phyloP scores from a whole-genome alignment of 495 filamentous ascomycete genomes.

The Neurospora sp. region DNA sequence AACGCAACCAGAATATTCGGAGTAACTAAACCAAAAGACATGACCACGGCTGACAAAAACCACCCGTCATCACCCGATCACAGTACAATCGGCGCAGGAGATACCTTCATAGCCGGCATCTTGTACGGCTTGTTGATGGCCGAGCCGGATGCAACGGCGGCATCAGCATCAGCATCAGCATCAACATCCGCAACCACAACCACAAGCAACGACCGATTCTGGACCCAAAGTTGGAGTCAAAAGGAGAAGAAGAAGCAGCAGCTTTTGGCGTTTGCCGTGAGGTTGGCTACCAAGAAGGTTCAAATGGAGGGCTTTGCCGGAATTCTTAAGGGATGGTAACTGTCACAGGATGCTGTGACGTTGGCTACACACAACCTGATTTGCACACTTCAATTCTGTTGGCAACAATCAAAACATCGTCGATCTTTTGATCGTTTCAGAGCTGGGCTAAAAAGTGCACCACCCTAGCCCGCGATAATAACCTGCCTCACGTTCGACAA shows the following conservation, averaged over 20 bases:
- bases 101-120: slow-evolving; percentile 67
- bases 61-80: background rate
- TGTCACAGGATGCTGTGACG: no score
- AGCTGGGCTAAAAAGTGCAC: no score
- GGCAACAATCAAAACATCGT: no score
- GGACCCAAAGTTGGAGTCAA: slow-evolving; percentile 31
- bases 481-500: no score
- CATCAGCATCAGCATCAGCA: background rate
- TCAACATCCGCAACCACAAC: background rate
- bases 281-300: slow-evolving; percentile 58
- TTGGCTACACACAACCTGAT: no score
- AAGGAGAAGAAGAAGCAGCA: slow-evolving; percentile 19
- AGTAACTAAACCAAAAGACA: background rate
- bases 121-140: slow-evolving; percentile 45
- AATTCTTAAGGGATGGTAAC: slow-evolving; percentile 1
- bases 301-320: slow-evolving; percentile 53
- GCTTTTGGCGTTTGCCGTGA: slow-evolving; percentile 48
- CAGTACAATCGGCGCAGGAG: slow-evolving; percentile 62
- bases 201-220: background rate
- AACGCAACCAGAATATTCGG: background rate
- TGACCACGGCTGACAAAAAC: slow-evolving; percentile 2
- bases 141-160: background rate
- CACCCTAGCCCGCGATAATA: no score
- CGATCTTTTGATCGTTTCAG: no score
- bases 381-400: no score